Evolutionary conservation across 2,329 filamentous ascomycete genomes (phyloP).

Genomic region (Cladosporium sp.): DNA sequence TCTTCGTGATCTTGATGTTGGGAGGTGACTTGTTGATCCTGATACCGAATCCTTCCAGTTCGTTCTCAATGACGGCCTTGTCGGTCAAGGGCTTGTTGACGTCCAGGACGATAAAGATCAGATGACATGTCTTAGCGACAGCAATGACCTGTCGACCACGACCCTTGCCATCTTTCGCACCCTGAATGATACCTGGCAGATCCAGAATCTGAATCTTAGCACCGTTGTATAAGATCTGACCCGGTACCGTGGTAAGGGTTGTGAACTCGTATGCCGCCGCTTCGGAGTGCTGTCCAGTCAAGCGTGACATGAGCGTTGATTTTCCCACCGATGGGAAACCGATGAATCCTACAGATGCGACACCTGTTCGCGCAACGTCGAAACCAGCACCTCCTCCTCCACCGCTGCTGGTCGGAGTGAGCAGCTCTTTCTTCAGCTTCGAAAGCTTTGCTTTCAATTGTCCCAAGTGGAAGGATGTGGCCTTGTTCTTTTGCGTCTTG

Average conservation of each 20-base stretch:
- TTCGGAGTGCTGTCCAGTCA: constrained; percentile 97
- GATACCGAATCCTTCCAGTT: constrained; percentile 96
- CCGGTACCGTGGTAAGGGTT: constrained; percentile 93
- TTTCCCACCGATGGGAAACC: constrained; percentile 98
- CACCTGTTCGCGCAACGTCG: constrained; percentile 96
- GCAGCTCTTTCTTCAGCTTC: constrained; percentile 92
- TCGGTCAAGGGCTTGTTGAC: constrained; percentile 98
- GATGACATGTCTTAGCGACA: constrained; percentile 95
- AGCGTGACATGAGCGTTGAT: constrained; percentile 90
- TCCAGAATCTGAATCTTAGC: constrained; percentile 98
- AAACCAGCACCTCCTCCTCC: constrained; percentile 89
- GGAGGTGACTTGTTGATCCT: constrained; percentile 95
- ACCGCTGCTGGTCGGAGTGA: constrained; percentile 76
- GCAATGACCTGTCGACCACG: constrained; percentile 98
- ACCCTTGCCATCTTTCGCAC: constrained; percentile 96
- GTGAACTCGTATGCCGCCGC: constrained; percentile 98
- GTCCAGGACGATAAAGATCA: constrained; percentile 98
- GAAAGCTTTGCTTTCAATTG: constrained; percentile 98
- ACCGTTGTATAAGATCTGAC: constrained; percentile 93
- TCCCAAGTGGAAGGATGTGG: constrained; percentile 47
- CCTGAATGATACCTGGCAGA: constrained; percentile 97
- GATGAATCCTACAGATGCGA: constrained; percentile 96
- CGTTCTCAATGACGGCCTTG: constrained; percentile 91
- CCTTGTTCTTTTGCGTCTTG: constrained; percentile 74
- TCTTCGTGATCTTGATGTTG: constrained; percentile 99